Evolutionary conservation across 306 rosid genomes (phyloP).

Genomic region (Canavalia ensiformis): DNA sequence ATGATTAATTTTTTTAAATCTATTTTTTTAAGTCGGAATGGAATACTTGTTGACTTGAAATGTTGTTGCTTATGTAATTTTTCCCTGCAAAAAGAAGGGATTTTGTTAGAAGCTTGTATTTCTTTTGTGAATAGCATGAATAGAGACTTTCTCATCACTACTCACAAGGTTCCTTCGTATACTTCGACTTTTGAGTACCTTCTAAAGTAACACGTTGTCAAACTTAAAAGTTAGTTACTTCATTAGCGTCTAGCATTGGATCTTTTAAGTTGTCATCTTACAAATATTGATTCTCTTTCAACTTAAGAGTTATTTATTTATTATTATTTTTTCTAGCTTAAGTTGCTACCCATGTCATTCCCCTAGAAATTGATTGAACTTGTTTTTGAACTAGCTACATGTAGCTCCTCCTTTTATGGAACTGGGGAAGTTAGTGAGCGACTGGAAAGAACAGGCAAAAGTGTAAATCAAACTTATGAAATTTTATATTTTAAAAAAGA

Average conservation of each 20-base stretch:
- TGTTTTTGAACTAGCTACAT: conserved; percentile 67
- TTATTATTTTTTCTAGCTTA: background rate
- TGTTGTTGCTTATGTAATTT: conserved; percentile 28
- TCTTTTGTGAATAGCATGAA: conserved; percentile 69
- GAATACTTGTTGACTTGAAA: conserved; percentile 2
- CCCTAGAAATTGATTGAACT: conserved; percentile 37
- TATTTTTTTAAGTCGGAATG: too few species aligned
- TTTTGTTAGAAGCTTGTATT: conserved; percentile 47
- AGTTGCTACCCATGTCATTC: conserved; percentile 14
- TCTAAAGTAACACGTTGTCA: conserved; percentile 72
- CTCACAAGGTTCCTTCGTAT: conserved; percentile 63
- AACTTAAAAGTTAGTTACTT: conserved; percentile 72
- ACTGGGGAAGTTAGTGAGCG: conserved; percentile 95
- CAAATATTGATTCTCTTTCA: conserved; percentile 25
- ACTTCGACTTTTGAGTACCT: conserved; percentile 67
- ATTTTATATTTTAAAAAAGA: conserved; percentile 12
- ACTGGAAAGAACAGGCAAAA: conserved; percentile 88
- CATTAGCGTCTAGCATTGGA: background rate
- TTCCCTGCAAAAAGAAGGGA: conserved; percentile 60
- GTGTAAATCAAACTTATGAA: conserved; percentile 58
- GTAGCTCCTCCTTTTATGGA: conserved; percentile 83
- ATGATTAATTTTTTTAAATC: too few species aligned
- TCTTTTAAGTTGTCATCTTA: conserved; percentile 26
- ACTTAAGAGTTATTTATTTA: background rate
- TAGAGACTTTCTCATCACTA: conserved; percentile 66